These are phyloP conservation scores for Monilinia polystroma DNA, from an alignment of 2,329 filamentous ascomycete genomes.

Conservation along the genomic window DNA sequence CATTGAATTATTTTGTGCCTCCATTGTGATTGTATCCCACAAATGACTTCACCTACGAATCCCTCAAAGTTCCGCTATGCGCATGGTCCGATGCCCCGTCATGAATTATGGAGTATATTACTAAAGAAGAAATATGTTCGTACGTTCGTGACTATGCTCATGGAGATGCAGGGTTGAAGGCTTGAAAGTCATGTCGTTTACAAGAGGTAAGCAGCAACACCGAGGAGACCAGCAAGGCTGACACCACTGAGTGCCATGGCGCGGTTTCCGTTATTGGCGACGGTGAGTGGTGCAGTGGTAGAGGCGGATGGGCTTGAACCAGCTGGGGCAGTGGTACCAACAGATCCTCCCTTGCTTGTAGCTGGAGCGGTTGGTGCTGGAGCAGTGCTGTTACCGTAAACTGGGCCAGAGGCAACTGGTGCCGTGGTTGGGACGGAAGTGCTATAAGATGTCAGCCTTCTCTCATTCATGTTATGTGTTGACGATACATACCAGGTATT, in stretches of 20 bases:
- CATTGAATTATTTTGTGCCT: too few relatives aligned
- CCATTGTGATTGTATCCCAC: too few relatives aligned
- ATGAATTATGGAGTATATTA: neutral
- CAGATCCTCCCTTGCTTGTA: constrained; percentile 28
- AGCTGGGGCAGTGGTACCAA: constrained; percentile 32
- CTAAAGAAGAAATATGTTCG: neutral
- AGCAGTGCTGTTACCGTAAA: constrained; percentile 28
- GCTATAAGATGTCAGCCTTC: constrained; percentile 17
- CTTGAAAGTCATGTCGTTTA: constrained; percentile 32
- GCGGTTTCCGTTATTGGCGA: constrained; percentile 58
- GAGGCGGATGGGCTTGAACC: constrained; percentile 4
- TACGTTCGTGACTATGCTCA: neutral
- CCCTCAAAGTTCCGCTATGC: neutral
- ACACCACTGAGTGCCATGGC: constrained; percentile 56
- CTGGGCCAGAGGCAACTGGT: constrained; percentile 35
- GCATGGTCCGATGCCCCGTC: neutral
- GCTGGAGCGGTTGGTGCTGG: constrained; percentile 25
- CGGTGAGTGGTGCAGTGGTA: constrained; percentile 42
- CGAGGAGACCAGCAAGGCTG: constrained; percentile 59
- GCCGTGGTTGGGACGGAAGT: constrained; percentile 31
- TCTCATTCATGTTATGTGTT: neutral
- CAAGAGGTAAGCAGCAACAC: constrained; percentile 51
- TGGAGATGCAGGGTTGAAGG: neutral
- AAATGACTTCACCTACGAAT: too few relatives aligned
- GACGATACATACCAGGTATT: constrained; percentile 48